phyloP scores from a whole-genome alignment of 352 stramenopile genomes.

The Paralagenidium karlingii region DNA sequence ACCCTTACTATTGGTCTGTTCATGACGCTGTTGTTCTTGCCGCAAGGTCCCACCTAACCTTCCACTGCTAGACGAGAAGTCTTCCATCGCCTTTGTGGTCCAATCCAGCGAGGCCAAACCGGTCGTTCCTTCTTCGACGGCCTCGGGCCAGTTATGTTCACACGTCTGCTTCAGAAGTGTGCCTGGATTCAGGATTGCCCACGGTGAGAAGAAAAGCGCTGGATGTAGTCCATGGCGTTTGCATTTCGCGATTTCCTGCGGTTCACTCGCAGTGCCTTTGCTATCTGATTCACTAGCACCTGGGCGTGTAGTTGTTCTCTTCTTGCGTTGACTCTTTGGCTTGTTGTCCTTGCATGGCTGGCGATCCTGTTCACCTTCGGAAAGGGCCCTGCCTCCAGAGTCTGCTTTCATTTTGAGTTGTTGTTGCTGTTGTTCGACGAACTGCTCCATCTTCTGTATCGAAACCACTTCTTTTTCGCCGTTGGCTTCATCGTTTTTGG shows the following conservation, averaged over 20 bases:
- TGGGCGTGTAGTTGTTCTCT: neutral
- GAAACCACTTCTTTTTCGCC: no score
- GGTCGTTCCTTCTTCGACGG: constrained; percentile 30
- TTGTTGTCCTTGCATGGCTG: constrained; percentile 20
- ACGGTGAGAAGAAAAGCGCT: constrained; percentile 76
- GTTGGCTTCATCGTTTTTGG: no score
- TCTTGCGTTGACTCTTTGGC: constrained; percentile 2
- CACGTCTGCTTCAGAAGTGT: constrained; percentile 54
- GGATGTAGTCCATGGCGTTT: constrained; percentile 56
- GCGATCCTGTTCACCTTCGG: no score
- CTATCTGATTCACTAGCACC: constrained; percentile 5
- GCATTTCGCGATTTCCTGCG: constrained; percentile 11
- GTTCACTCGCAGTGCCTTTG: constrained; percentile 13
- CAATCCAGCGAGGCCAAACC: constrained; percentile 2
- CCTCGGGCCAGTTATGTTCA: constrained; percentile 72
- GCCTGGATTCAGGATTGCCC: constrained; percentile 56
- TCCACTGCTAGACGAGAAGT: no score
- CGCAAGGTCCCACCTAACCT: neutral
- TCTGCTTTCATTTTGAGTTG: no score
- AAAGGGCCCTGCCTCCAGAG: no score
- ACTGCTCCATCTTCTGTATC: no score
- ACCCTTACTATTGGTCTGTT: neutral
- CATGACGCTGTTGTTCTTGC: constrained; percentile 2
- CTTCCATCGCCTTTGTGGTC: no score
- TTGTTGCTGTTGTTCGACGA: no score